Evolutionary conservation across 768 basidiomycete species (phyloP).

Genomic region (Tephrocybe sp.): DNA sequence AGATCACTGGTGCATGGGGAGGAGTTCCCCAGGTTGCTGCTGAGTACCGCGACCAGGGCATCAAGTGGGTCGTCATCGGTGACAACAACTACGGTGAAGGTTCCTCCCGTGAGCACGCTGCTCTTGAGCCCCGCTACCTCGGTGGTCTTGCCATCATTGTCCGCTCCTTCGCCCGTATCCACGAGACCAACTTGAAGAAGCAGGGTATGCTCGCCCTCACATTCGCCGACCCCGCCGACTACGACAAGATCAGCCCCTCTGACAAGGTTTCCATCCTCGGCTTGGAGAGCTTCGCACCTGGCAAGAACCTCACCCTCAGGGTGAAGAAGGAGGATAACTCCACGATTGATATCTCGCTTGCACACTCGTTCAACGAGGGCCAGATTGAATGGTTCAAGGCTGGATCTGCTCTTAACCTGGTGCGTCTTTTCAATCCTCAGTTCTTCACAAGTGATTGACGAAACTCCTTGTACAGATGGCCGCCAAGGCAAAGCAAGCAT

Average conservation of each 20-base stretch:
- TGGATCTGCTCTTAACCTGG: constrained; percentile 46
- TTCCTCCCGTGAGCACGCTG: constrained; percentile 97
- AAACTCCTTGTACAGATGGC: constrained; percentile 9
- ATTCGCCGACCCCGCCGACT: constrained; percentile 89
- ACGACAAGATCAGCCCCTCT: constrained; percentile 84
- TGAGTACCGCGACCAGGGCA: constrained; percentile 82
- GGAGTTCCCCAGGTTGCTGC: constrained; percentile 84
- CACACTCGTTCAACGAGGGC: constrained; percentile 95
- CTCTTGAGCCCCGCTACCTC: constrained; percentile 92
- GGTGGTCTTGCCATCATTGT: constrained; percentile 95
- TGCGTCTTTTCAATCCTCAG: neutral
- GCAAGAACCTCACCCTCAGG: constrained; percentile 83
- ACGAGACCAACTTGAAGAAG: constrained; percentile 99
- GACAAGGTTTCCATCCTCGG: constrained; percentile 92
- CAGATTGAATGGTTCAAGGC: constrained; percentile 99
- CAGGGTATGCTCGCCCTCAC: constrained; percentile 98
- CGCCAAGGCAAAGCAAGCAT: constrained; percentile 12
- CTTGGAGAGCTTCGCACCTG: constrained; percentile 84
- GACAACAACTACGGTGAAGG: constrained; percentile 97
- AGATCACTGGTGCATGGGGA: constrained; percentile 80
- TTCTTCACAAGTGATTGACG: neutral
- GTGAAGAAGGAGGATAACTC: constrained; percentile 80
- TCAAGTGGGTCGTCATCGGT: constrained; percentile 98
- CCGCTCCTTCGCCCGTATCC: constrained; percentile 96
- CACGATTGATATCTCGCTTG: constrained; percentile 59